phyloP scores from a whole-genome alignment of 495 filamentous ascomycete genomes.

The Penicillium cosmopolitanum region DNA sequence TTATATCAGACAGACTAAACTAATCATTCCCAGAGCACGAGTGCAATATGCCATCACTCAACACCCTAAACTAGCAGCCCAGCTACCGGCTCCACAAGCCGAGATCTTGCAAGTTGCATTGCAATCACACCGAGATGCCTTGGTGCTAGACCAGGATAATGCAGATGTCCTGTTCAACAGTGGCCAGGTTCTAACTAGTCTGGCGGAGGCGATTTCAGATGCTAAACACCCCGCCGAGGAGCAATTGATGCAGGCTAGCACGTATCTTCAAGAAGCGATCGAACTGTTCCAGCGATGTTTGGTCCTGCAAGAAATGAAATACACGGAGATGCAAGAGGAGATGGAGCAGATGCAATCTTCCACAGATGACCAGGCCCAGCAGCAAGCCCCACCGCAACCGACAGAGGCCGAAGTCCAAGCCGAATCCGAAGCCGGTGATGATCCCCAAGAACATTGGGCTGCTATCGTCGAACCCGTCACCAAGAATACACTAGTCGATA shows the following conservation, averaged over 20 bases:
- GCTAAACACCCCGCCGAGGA: constrained; percentile 46
- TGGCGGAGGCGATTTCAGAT: constrained; percentile 62
- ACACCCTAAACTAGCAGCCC: constrained; percentile 56
- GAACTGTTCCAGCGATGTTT: constrained; percentile 67
- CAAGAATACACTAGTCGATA: constrained; percentile 64
- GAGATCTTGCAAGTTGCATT: constrained; percentile 60
- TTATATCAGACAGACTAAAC: too few species aligned
- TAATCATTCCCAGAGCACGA: constrained; percentile 50
- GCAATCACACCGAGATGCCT: constrained; percentile 62
- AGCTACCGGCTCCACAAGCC: constrained; percentile 53
- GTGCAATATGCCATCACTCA: constrained; percentile 69
- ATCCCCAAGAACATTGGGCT: constrained; percentile 61
- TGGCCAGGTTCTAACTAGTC: constrained; percentile 65
- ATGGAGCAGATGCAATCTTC: constrained; percentile 45
- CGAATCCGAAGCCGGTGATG: constrained; percentile 32
- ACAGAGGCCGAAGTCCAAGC: constrained; percentile 1
- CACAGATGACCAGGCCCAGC: constrained; percentile 22
- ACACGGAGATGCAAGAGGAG: constrained; percentile 54
- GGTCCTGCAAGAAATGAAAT: constrained; percentile 58
- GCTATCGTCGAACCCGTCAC: constrained; percentile 64
- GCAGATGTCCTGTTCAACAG: constrained; percentile 71
- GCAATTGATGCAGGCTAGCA: constrained; percentile 42
- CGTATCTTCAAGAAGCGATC: constrained; percentile 62
- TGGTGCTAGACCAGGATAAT: constrained; percentile 61
- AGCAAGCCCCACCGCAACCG: constrained; percentile 15